Base-by-base conservation (phyloP, 805 yeast genomes). In the Candida khao-thaluensis region DNA sequence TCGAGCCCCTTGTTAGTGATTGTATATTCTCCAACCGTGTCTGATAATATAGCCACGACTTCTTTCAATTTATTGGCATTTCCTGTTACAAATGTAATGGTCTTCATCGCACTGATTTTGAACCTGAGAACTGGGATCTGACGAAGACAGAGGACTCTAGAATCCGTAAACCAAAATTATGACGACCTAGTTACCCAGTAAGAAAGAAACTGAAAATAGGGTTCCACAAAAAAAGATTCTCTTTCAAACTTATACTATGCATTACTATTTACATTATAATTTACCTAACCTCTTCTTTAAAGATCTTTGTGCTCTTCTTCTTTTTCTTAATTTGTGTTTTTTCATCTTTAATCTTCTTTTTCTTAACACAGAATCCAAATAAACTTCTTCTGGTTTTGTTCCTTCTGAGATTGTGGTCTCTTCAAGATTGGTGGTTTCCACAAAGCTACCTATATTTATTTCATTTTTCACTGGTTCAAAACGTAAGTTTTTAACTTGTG, bases 301-400 rank as follows among this genome's bases (percentile, higher is more conserved):
- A 11, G 93, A 84, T 63, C 95, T 77, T 64, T 90, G 95, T 32
- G 82, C 86, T 78, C 82, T 89, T 79, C 97, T 85, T 77, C 98
- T 85, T 82, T 93, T 93, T 72, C 93, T 85, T 62, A 88, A 75
- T 73, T 93, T 93, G 68, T 93, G 99, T 60, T 90, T 87, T 79
- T 91, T 93, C 97, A 93, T 93, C 76, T 89, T 91, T 62, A 86
- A 79, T 66, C 86, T 79, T 71, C 99, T 81, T 59, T 85, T 85
- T 62, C 93, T 77, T 62, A 82, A 66, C 24, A 85, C 95, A 9
- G 89, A 81, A 52, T 85, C 88, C 51, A 76, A 56, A 9, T 32
- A 17, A 7, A 38, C 12, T 25, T 31, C 36, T 30, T 30, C 35
- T 11, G 22, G 26, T 26, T 34, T 16, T 2, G 14, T 17, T 17